These are phyloP conservation scores for Henckelia pumila DNA, from an alignment of 257 asterid genomes.

Conservation along the genomic window DNA sequence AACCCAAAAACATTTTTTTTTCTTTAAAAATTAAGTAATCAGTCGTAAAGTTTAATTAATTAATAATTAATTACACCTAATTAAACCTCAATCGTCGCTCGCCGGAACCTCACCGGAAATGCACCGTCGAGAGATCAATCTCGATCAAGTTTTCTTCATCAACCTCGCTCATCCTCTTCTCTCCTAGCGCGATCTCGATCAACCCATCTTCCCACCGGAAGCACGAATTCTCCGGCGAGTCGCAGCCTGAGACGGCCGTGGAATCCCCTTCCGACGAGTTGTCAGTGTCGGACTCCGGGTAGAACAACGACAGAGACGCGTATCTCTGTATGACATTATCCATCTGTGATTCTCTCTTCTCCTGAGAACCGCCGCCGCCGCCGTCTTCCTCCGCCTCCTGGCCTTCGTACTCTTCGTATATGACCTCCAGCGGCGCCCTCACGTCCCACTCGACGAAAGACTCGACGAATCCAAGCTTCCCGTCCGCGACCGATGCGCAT, in stretches of 20 bases:
- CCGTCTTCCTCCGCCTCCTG: conserved; percentile 44
- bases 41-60: conserved; percentile 24
- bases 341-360: conserved; percentile 42
- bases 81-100: conserved; percentile 16
- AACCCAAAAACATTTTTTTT: too few species aligned
- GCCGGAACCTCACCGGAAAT: conserved; percentile 17
- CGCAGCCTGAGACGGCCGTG: conserved; percentile 35
- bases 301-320: conserved; percentile 66
- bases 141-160: conserved; percentile 88
- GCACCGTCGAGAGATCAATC: conserved; percentile 59
- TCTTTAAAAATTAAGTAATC: conserved; percentile 20
- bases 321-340: conserved; percentile 41
- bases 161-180: conserved; percentile 40
- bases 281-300: conserved; percentile 85
- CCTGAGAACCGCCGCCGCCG: conserved; percentile 26
- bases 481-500: not conserved
- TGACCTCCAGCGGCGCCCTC: conserved; percentile 88
- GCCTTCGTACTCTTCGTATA: conserved; percentile 67
- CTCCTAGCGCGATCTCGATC: conserved; percentile 71
- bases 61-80: conserved; percentile 28
- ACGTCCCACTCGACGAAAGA: conserved; percentile 80
- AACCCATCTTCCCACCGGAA: conserved; percentile 66
- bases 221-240: conserved; percentile 38
- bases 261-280: conserved; percentile 60
- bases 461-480: conserved; percentile 16